These are phyloP conservation scores for Sporisorium graminicola DNA, from an alignment of 1,284 basidiomycete species.

Conservation along the genomic window DNA sequence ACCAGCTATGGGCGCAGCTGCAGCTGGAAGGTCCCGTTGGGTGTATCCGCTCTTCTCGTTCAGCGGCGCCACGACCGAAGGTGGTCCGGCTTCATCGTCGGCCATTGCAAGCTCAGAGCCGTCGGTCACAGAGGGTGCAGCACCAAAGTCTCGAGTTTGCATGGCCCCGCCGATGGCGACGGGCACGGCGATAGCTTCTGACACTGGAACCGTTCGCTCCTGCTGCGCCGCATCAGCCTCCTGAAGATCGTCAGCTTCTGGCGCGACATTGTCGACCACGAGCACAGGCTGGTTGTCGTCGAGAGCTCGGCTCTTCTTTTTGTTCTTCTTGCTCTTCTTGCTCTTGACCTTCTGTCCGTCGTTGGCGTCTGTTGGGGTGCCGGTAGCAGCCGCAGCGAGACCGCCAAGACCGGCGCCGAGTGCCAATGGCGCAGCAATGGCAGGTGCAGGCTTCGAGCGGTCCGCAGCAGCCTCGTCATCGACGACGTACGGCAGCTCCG, in stretches of 20 bases:
- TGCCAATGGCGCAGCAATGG: constrained; percentile 18
- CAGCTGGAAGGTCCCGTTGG: constrained; percentile 33
- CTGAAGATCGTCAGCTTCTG: constrained; percentile 2
- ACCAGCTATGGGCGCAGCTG: constrained; percentile 16
- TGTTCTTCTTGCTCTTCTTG: constrained; percentile 32
- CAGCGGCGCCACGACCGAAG: constrained; percentile 17
- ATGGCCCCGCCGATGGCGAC: constrained; percentile 3
- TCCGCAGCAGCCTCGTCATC: constrained; percentile 20
- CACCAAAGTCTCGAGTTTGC: constrained; percentile 29
- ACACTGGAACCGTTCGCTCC: neutral
- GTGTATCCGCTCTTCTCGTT: constrained; percentile 36
- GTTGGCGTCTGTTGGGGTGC: constrained; percentile 1
- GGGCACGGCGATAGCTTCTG: constrained; percentile 14
- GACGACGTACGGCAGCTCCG: constrained; percentile 46
- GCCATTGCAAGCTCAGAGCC: constrained; percentile 22
- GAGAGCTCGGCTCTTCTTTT: constrained; percentile 4
- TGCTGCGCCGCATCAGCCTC: neutral
- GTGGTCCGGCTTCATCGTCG: constrained; percentile 26
- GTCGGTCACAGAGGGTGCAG: constrained; percentile 19
- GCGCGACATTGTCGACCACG: constrained; percentile 4
- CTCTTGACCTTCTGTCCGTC: constrained; percentile 23
- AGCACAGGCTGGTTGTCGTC: constrained; percentile 14
- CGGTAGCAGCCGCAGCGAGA: constrained; percentile 30
- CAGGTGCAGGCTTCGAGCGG: constrained; percentile 21
- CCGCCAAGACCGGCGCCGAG: constrained; percentile 37